Conservation (phyloP, 257 asterid species). For the Osmanthus fragrans region DNA sequence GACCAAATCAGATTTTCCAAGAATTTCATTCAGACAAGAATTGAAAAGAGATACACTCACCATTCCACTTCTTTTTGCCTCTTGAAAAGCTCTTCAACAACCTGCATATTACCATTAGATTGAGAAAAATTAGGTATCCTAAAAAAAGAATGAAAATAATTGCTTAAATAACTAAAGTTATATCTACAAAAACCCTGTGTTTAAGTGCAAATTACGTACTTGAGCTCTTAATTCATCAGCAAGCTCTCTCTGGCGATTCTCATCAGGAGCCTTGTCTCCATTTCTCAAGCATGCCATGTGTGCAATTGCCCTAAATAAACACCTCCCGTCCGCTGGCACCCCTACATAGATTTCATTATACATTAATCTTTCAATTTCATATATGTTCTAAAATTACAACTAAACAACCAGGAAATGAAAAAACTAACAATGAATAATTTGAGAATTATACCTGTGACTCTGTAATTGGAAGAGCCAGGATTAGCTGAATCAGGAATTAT, state of each 20-base stretch:
- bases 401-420: background rate
- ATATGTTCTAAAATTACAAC: background rate
- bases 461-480: slow-evolving; percentile 39
- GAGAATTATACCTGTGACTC: slow-evolving; percentile 51
- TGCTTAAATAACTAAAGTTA: background rate
- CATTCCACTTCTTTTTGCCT: slow-evolving; percentile 85
- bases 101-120: slow-evolving; percentile 41
- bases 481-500: slow-evolving; percentile 14
- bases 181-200: background rate
- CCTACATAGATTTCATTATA: slow-evolving; percentile 34
- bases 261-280: slow-evolving; percentile 72
- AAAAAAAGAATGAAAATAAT: background rate
- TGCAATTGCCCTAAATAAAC: slow-evolving; percentile 82
- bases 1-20: background rate
- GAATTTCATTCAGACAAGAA: background rate
- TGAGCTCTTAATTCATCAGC: slow-evolving; percentile 92
- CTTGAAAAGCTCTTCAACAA: slow-evolving; percentile 73
- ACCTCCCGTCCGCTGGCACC: slow-evolving; percentile 79
- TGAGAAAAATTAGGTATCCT: background rate
- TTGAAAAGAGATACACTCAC: slow-evolving; percentile 27
- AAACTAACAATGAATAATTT: background rate
- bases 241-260: slow-evolving; percentile 64
- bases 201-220: slow-evolving; percentile 33
- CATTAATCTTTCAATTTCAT: slow-evolving; percentile 14
- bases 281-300: slow-evolving; percentile 72